A percentile compares a stretch with the other conserved stretches of the same genome.
Conservation (phyloP, 805 yeast genomes). For the Saccharomyces jurei region DNA sequence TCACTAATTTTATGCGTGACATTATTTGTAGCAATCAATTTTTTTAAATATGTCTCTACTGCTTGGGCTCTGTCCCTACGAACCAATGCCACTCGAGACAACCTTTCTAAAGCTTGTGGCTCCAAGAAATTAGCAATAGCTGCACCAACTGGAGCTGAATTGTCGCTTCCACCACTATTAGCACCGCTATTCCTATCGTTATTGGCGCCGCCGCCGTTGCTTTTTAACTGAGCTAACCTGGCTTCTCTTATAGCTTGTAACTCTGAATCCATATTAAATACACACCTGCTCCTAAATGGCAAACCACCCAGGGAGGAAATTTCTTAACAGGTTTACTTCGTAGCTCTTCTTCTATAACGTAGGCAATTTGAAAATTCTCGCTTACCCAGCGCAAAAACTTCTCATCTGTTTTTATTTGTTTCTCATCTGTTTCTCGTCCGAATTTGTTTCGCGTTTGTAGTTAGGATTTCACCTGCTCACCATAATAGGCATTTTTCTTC, state of each 20-base stretch:
- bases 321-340: not conserved
- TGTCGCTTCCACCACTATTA: conserved; percentile 2
- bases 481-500: not conserved
- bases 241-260: conserved; percentile 87
- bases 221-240: conserved; percentile 75
- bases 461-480: not conserved
- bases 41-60: conserved; percentile 72
- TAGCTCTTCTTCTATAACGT: not conserved
- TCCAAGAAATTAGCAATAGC: conserved; percentile 63
- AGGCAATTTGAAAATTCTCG: not conserved
- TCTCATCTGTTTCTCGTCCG: not conserved
- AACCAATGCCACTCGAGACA: conserved; percentile 79
- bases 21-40: conserved; percentile 70
- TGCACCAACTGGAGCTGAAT: conserved; percentile 11
- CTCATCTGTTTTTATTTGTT: not conserved
- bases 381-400: not conserved
- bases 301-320: not conserved
- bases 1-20: conserved; percentile 64
- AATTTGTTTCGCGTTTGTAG: not conserved
- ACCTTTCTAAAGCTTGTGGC: conserved; percentile 78
- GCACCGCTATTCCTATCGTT: conserved; percentile 11
- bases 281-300: not conserved
- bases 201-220: conserved; percentile 34
- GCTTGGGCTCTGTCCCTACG: conserved; percentile 85
- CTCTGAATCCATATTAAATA: conserved; percentile 70